These are phyloP conservation scores for Phytophthora niederhauseri DNA, from an alignment of 352 stramenopile species.

Conservation along the genomic window DNA sequence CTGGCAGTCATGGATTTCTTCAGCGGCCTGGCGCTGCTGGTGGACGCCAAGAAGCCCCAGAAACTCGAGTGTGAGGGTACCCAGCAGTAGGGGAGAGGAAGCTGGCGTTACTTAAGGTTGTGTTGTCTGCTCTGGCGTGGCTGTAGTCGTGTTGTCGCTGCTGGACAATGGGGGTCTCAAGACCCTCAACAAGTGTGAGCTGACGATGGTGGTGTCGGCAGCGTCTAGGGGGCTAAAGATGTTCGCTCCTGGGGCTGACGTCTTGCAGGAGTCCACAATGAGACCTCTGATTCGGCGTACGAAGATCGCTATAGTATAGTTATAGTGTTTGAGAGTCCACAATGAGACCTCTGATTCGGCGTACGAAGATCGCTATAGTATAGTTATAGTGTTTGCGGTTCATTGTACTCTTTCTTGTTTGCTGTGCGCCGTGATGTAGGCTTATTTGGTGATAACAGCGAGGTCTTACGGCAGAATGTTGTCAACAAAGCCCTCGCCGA, in stretches of 20 bases:
- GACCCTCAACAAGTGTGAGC: constrained; percentile 63
- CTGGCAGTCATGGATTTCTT: constrained; percentile 67
- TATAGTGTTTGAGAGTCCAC: constrained; percentile 12
- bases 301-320: background rate
- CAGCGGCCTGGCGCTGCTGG: constrained; percentile 57
- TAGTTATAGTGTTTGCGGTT: background rate
- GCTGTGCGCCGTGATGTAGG: constrained; percentile 27
- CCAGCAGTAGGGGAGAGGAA: too few relatives aligned
- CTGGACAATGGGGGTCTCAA: constrained; percentile 68
- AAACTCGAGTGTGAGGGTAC: constrained; percentile 66
- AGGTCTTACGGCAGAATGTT: constrained; percentile 47
- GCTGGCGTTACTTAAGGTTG: background rate
- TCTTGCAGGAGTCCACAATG: constrained; percentile 39
- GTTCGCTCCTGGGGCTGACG: constrained; percentile 48
- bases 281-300: constrained; percentile 56
- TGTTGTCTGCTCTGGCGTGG: background rate
- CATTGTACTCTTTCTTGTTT: background rate
- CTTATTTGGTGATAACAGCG: constrained; percentile 48
- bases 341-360: constrained; percentile 51
- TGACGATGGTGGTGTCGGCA: constrained; percentile 61
- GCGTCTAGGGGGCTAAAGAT: constrained; percentile 54
- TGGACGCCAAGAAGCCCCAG: constrained; percentile 64
- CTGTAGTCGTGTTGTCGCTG: constrained; percentile 59
- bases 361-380: constrained; percentile 27
- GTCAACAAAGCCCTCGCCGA: constrained; percentile 69